A percentile compares a stretch with the other conserved stretches of the same genome.
Evolutionary conservation across 2,329 filamentous ascomycete genomes (phyloP).

Genomic region (Fusarium nisikadoi): DNA sequence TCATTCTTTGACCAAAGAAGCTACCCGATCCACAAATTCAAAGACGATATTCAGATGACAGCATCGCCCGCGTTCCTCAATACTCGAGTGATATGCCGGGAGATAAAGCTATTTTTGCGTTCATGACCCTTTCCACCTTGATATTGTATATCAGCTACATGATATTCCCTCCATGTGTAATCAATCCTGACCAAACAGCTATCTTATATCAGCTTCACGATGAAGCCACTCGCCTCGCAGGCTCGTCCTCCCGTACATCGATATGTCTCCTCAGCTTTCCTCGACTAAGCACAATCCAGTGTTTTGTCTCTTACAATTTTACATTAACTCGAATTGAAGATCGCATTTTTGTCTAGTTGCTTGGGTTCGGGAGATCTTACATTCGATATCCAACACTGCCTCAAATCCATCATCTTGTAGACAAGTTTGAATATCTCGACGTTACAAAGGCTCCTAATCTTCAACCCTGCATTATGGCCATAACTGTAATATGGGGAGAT

Average conservation of each 20-base stretch:
- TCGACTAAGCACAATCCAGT: neutral
- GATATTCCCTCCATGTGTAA: fast-evolving
- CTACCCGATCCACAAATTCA: conserved; percentile 5
- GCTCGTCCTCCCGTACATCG: neutral
- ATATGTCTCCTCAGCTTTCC: neutral
- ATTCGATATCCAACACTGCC: fast-evolving
- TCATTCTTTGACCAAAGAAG: neutral
- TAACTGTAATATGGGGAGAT: fast-evolving
- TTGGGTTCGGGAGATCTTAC: neutral
- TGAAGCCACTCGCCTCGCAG: neutral
- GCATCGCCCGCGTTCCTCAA: neutral
- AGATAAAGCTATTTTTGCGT: neutral
- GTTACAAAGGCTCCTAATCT: neutral
- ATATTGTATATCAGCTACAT: fast-evolving
- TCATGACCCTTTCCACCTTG: fast-evolving
- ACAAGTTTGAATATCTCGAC: neutral
- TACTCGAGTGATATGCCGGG: neutral
- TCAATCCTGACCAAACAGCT: neutral
- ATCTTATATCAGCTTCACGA: neutral
- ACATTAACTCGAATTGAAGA: fast-evolving
- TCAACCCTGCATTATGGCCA: neutral
- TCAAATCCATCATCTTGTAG: no score
- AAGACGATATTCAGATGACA: neutral
- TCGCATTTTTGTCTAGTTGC: neutral
- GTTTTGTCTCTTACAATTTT: fast-evolving